Evolutionary conservation across 2,329 filamentous ascomycete species (phyloP).

Genomic region (Aspergillus glaucus): DNA sequence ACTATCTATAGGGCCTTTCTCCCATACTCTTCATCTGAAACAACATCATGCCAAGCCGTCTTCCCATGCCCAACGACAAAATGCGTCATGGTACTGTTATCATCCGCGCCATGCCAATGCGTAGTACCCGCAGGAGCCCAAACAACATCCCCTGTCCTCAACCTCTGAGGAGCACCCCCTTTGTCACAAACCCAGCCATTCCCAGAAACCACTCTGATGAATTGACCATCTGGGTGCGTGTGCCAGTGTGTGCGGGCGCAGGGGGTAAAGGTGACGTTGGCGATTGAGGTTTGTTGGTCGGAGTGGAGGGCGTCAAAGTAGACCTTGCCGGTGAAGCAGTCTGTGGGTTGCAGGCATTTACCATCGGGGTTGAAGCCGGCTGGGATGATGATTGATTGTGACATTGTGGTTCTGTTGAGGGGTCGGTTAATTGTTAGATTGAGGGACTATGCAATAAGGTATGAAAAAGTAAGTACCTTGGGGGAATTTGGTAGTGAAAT

Average conservation of each 20-base stretch:
- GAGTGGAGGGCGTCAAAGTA: constrained; percentile 21
- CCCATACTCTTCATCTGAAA: background rate
- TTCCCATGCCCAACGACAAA: background rate
- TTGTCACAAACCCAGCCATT: constrained; percentile 40
- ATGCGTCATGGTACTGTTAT: constrained; percentile 37
- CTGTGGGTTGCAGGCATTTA: constrained; percentile 4
- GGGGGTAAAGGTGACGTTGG: constrained; percentile 39
- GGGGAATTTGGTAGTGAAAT: too few relatives aligned
- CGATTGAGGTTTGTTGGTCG: constrained; percentile 23
- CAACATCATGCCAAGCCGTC: background rate
- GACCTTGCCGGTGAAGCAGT: constrained; percentile 28
- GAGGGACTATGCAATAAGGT: too few relatives aligned
- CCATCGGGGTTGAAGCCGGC: constrained; percentile 1
- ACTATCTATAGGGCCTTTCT: background rate
- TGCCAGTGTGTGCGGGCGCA: constrained; percentile 43
- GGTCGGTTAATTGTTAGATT: too few relatives aligned
- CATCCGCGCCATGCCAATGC: constrained; percentile 43
- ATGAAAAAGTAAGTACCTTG: too few relatives aligned
- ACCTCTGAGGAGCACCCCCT: constrained; percentile 28
- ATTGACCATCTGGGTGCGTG: constrained; percentile 40
- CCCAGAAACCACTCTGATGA: constrained; percentile 37
- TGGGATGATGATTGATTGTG: constrained; percentile 4
- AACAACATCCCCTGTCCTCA: constrained; percentile 38
- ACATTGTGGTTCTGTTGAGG: background rate
- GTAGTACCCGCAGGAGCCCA: constrained; percentile 36